Percentiles rank a stretch among this genome's conserved stretches.
phyloP scores from a whole-genome alignment of 2,329 filamentous ascomycete genomes.

The Simplicillium aogashimaense region DNA sequence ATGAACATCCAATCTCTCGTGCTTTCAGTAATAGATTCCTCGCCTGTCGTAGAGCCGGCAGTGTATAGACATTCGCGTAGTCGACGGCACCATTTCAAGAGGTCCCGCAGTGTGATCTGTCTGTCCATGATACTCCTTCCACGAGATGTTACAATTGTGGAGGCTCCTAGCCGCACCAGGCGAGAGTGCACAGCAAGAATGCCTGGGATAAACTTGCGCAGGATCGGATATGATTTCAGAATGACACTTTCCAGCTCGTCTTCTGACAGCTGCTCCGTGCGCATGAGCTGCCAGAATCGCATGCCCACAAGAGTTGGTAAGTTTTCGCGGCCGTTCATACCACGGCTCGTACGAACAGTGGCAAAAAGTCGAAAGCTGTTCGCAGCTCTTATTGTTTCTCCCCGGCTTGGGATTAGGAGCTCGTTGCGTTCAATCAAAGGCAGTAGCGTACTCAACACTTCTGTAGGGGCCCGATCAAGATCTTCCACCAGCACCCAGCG shows the following conservation, averaged over 20 bases:
- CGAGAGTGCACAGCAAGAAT: conserved; percentile 50
- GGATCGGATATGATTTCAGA: conserved; percentile 55
- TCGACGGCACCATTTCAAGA: conserved; percentile 85
- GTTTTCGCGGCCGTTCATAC: conserved; percentile 56
- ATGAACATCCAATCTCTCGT: conserved; percentile 79
- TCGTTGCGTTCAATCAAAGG: conserved; percentile 91
- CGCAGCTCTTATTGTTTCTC: conserved; percentile 73
- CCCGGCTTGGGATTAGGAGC: conserved; percentile 78
- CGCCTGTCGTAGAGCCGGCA: conserved; percentile 52
- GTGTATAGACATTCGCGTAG: conserved; percentile 55
- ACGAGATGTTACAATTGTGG: conserved; percentile 21
- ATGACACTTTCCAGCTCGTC: conserved; percentile 70
- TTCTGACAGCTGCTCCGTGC: conserved; percentile 54
- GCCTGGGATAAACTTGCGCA: conserved; percentile 51
- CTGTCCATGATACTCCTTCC: conserved; percentile 34
- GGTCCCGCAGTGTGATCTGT: conserved; percentile 62
- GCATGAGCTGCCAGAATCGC: conserved; percentile 77
- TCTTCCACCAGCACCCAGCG: conserved; percentile 98
- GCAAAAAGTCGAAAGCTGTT: conserved; percentile 86
- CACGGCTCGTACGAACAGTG: conserved; percentile 70
- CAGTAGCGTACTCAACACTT: conserved; percentile 86
- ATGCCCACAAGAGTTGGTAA: conserved; percentile 69
- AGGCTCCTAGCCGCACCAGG: conserved; percentile 40
- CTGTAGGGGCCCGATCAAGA: conserved; percentile 85
- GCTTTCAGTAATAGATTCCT: conserved; percentile 63